These are phyloP conservation scores for Neurospora africana DNA, from an alignment of 495 filamentous ascomycete species.

Conservation along the genomic window DNA sequence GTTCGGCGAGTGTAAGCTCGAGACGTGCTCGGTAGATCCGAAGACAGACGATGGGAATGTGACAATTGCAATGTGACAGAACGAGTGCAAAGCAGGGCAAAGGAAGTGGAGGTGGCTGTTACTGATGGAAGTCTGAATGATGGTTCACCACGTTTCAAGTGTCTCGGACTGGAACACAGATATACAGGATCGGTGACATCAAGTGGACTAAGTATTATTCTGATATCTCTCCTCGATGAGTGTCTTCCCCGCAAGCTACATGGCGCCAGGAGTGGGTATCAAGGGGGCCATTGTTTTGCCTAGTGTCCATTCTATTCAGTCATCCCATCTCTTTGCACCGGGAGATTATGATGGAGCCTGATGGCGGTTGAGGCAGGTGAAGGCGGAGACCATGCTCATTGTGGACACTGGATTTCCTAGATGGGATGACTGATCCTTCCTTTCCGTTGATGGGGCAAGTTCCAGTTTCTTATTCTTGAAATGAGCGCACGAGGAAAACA, in stretches of 20 bases:
- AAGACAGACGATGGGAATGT: not conserved
- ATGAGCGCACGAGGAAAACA: not conserved
- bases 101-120: not conserved
- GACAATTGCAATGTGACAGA: not conserved
- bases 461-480: not conserved
- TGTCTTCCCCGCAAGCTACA: not conserved
- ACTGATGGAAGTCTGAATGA: not conserved
- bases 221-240: not conserved
- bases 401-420: not conserved
- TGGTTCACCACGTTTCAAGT: not conserved
- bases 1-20: not conserved
- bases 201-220: not conserved
- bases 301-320: not conserved
- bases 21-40: not conserved
- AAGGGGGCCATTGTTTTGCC: not conserved
- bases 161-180: not conserved
- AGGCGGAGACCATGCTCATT: not conserved
- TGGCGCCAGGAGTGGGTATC: not conserved
- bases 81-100: not conserved
- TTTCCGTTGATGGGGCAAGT: not conserved
- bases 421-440: not conserved
- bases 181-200: not conserved
- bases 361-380: not conserved
- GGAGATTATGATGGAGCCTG: not conserved
- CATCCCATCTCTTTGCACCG: not conserved